Percentiles rank a stretch among this genome's conserved stretches.
Conservation (phyloP, 345 rosid species). For the Gossypium thurberi region DNA sequence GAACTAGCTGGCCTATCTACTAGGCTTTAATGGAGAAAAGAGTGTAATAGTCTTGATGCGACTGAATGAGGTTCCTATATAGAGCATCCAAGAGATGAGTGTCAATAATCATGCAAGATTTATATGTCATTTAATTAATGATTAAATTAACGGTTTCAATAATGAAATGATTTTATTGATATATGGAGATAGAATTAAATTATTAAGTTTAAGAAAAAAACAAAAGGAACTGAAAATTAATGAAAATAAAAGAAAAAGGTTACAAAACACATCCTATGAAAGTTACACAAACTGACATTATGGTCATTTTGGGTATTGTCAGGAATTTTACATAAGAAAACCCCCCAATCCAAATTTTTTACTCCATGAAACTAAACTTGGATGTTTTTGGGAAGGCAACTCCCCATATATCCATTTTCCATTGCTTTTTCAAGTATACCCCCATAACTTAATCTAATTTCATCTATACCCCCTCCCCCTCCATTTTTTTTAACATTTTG, state of each 20-base stretch:
- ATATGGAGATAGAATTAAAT: background rate
- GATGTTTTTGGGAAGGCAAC: slow-evolving; percentile 53
- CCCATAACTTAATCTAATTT: slow-evolving; percentile 40
- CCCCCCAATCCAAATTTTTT: background rate
- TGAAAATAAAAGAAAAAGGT: background rate
- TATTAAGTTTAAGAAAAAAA: background rate
- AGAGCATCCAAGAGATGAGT: too few species aligned
- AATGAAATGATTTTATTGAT: too few species aligned
- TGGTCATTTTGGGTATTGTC: slow-evolving; percentile 17
- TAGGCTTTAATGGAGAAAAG: too few species aligned
- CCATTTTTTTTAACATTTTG: slow-evolving; percentile 30
- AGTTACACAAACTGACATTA: slow-evolving; percentile 24
- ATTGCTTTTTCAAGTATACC: slow-evolving; percentile 21
- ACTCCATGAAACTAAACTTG: slow-evolving; percentile 28
- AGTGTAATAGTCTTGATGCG: too few species aligned
- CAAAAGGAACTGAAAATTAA: background rate
- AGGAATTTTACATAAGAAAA: slow-evolving; percentile 25
- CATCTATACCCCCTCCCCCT: slow-evolving; percentile 31
- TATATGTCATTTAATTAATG: too few species aligned
- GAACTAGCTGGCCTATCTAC: too few species aligned
- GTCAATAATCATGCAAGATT: too few species aligned
- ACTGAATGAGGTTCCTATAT: too few species aligned
- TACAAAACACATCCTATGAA: slow-evolving; percentile 23
- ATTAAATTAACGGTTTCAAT: too few species aligned
- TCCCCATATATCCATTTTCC: slow-evolving; percentile 41